Conservation (phyloP, 1,284 basidiomycete species). For the Stygiomarasmius scandens region DNA sequence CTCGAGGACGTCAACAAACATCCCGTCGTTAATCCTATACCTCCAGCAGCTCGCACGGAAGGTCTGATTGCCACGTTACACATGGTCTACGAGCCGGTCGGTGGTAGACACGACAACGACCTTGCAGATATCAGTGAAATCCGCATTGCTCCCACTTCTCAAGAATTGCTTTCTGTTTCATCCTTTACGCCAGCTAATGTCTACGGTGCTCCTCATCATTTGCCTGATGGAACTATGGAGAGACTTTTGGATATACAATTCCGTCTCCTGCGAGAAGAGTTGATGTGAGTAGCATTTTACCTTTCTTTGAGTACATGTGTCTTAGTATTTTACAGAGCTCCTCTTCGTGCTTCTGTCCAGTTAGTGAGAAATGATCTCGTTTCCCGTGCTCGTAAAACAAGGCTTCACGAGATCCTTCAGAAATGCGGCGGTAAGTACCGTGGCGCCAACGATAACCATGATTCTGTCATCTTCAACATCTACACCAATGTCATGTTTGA, state of each 20-base stretch:
- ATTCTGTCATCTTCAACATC: slow-evolving; percentile 54
- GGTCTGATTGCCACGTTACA: slow-evolving; percentile 47
- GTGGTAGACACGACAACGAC: slow-evolving; percentile 69
- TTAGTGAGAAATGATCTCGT: slow-evolving; percentile 46
- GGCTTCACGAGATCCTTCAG: slow-evolving; percentile 37
- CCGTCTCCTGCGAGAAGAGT: slow-evolving; percentile 68
- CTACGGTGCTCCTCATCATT: slow-evolving; percentile 61
- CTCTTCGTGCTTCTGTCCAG: slow-evolving; percentile 52
- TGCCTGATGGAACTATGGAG: slow-evolving; percentile 56
- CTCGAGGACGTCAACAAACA: slow-evolving; percentile 1
- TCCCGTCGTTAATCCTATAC: slow-evolving; percentile 13
- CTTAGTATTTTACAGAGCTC: slow-evolving; percentile 40
- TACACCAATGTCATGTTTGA: slow-evolving; percentile 52
- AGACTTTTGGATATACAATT: slow-evolving; percentile 71
- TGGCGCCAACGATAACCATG: slow-evolving; percentile 35
- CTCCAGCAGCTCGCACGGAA: neutral
- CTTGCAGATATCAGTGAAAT: slow-evolving; percentile 56
- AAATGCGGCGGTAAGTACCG: slow-evolving; percentile 51
- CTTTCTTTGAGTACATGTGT: neutral
- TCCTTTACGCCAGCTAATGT: slow-evolving; percentile 65
- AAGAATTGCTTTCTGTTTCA: slow-evolving; percentile 52
- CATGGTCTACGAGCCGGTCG: slow-evolving; percentile 52
- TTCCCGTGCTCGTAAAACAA: slow-evolving; percentile 21
- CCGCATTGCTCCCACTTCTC: slow-evolving; percentile 61
- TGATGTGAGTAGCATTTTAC: slow-evolving; percentile 47